Evolutionary conservation across 352 stramenopile genomes (phyloP), one percentile per base, ranked within the genome.

Genomic region (Pythium chondricola): DNA sequence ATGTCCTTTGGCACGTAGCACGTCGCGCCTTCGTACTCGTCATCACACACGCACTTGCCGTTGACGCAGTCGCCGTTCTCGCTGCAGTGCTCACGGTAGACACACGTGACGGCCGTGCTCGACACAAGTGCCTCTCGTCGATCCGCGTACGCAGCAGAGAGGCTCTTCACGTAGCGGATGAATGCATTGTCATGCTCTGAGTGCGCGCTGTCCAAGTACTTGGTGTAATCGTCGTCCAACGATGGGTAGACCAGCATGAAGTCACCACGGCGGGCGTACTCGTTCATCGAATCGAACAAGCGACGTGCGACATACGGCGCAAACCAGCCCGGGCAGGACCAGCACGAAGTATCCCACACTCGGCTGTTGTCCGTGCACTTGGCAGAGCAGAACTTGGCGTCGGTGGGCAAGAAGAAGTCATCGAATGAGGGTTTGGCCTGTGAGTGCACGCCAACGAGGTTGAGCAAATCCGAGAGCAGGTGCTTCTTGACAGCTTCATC

Each of bases 31-130:
- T 89, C 80, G 41, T 85, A 95, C 22, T 62, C 69, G 13, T 41
- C 54, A 46, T 92, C 80, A 40, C 84, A 95, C 6, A 61, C 58
- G 55, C 84, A 95, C 51, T 64, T 48, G 25, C 78, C 79, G 48
- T 93, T 93, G 26, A 92, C 63, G 48, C 84, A 95, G 58, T 91
- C 75, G 33, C 84, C 84, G 38, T 89, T 65, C 38, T 68, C 58
- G 50, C 70, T 93, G 61, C 84, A 95, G 54, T 93, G 75, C 27
- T 89, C 80, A 16, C 82, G 77, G 58, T 89, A 85, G 11, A 88
- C 63, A 42, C 82, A 93, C 36, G 71, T 39, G 31, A 88, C 64
- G 22, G 58, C 57, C 8, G 56, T 65, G 31, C 83, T 61, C 13
- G 61, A 65, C 11, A 64, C 60, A 0, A 65, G 48, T 25, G 66